Evolutionary conservation across 805 yeast genomes (phyloP).

Genomic region (Teunomyces aglyptinius): DNA sequence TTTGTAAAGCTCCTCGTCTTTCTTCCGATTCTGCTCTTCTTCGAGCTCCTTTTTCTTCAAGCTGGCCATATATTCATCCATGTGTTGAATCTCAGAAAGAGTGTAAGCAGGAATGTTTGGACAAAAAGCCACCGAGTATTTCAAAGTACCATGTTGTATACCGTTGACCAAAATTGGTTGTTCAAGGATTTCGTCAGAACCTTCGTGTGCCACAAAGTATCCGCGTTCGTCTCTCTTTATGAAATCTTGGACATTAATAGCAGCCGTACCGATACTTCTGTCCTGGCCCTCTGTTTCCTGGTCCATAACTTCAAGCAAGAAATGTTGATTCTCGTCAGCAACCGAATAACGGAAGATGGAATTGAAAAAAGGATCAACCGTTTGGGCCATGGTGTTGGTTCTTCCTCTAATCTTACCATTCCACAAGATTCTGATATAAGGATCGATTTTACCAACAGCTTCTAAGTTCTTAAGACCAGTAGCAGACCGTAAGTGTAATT

Average conservation of each 20-base stretch:
- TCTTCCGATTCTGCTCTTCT: conserved; percentile 43
- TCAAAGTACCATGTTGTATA: conserved; percentile 45
- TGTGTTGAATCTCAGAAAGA: conserved; percentile 50
- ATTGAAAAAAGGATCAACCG: conserved; percentile 58
- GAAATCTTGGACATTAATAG: conserved; percentile 48
- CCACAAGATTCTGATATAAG: conserved; percentile 59
- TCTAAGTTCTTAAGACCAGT: conserved; percentile 54
- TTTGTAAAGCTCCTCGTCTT: conserved; percentile 49
- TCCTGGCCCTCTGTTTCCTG: conserved; percentile 63
- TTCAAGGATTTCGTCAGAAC: conserved; percentile 45
- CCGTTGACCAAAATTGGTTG: conserved; percentile 42
- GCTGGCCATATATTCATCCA: conserved; percentile 40
- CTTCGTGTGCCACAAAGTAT: conserved; percentile 49
- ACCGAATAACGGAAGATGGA: conserved; percentile 61
- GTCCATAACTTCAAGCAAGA: conserved; percentile 61
- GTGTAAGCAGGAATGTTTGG: conserved; percentile 66
- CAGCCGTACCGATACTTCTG: conserved; percentile 59
- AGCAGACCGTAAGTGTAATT: conserved; percentile 57
- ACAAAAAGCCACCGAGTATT: conserved; percentile 58
- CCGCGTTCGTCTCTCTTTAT: conserved; percentile 49
- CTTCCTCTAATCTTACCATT: conserved; percentile 57
- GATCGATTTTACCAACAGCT: conserved; percentile 72
- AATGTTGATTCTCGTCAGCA: conserved; percentile 55
- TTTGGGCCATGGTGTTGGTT: conserved; percentile 53
- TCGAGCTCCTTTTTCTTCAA: conserved; percentile 20